Evolutionary conservation across 1,284 basidiomycete genomes (phyloP), one percentile per base, ranked within the genome.

Genomic region (Pseudozyma sp.): DNA sequence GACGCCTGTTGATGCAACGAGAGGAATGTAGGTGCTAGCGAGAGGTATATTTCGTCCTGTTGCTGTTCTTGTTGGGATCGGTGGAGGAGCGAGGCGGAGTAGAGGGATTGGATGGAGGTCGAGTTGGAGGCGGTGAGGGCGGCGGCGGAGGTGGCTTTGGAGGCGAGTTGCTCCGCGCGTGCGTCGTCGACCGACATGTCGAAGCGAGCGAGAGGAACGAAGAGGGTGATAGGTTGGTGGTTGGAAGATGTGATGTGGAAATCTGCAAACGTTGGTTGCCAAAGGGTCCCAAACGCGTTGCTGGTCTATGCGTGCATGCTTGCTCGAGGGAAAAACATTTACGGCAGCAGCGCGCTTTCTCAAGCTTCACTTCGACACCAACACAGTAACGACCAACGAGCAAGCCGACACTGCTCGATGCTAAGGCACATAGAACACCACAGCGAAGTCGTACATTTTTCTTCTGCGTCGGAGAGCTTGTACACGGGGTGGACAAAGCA

Each of bases 1-100:
- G 51, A 91, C 87, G 81, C 92, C 92, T 47, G 90, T 89, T 92
- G 93, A 69, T 77, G 69, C n/a, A 68, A 62, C 9, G 73, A 72
- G 17, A 68, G 34, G 49, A 60, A 50, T 37, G 56, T 64, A n/a
- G 53, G 58, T 33, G 65, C 45, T 10, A 45, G 39, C 10, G 42
- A 16, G 29, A 63, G 52, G 54, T 61, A 68, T 46, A 45, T 54
- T 14, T 33, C 8, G 46, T 53, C 37, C 42, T 54, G 58, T 0
- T 47, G 35, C 6, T 30, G 49, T 42, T 67, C 58, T 19, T 30
- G 10, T 2, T n/a, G 29, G 0, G 55, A 9, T 4, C 53, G 59
- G 2, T 44, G n/a, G 4, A 11, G 0, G 3, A 73, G 54, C 8
- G 70, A 65, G 9, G 30, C 2, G 11, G 40, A 42, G 51, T 73